Base-by-base conservation (phyloP, 352 stramenopile genomes). In the Phytophthora chlamydospora region DNA sequence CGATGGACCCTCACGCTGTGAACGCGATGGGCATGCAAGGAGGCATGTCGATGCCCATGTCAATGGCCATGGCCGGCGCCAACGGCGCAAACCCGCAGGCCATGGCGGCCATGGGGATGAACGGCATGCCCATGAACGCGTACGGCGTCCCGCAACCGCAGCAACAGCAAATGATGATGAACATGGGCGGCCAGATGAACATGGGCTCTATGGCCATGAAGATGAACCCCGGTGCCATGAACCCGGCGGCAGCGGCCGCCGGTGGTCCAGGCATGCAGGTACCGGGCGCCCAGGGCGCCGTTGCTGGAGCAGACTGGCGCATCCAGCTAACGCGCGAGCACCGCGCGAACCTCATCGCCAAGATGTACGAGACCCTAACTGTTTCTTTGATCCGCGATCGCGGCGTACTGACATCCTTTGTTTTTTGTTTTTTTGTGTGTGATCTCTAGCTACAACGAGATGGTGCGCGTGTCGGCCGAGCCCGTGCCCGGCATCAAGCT, bases 271-370 rank as follows among this genome's bases (percentile, higher is more conserved):
- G 51, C 34, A 77, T 70, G 68, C 60, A 73, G 39, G 44, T 39
- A 27, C 24, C 56, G 11, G 35, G 58, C 17, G 69, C 54, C 0
- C 70, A 83, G 52, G 59, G 13, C 13, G 48, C 38, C 13, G 35
- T 69, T 39, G 57, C 75, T 8, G 67, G 71, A 34, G 63, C 80
- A 8, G 81, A 94, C 58, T 94, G 85, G 85, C 81, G 85, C 44
- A 90, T 90, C 55, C 85, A 92, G 50, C 76, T 94, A 39, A 94
- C 80, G 34, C 71, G 85, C 24, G 85, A 94, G 29, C 85, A 94
- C 62, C 85, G 85, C 45, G 80, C 85, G 11, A 94, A 91, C 51
- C 71, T 94, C 38, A 94, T 94, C 47, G 85, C 85, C 19, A 94
- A 94, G 41, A 90, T 94, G 81, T 93, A 85, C 60, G 79, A n/a